Conservation (phyloP, 495 filamentous ascomycete species). For the Penicillium taxi region DNA sequence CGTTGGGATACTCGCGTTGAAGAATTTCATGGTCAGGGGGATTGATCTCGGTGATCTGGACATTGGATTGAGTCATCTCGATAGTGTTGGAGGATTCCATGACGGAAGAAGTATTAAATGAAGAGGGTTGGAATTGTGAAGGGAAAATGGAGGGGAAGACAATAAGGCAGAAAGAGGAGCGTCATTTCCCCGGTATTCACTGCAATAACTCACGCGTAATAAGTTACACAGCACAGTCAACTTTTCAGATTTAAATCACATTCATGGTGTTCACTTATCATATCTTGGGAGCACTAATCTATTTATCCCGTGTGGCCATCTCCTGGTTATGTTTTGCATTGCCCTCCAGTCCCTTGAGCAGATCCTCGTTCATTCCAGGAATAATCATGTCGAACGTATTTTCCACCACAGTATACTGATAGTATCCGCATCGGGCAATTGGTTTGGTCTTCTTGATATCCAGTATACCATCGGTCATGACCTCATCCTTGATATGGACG, state of each 20-base stretch:
- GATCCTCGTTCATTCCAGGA: conserved; percentile 29
- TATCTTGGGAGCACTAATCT: too few species aligned
- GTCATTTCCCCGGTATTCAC: conserved; percentile 1
- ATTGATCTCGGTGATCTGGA: too few species aligned
- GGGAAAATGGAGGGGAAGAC: too few species aligned
- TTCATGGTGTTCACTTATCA: neutral
- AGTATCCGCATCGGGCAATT: conserved; percentile 54
- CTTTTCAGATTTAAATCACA: neutral
- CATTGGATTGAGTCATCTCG: conserved; percentile 24
- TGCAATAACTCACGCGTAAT: conserved; percentile 13
- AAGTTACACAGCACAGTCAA: conserved; percentile 14
- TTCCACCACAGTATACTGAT: conserved; percentile 44
- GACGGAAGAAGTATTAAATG: neutral
- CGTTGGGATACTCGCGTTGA: conserved; percentile 41
- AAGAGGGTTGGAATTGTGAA: too few species aligned
- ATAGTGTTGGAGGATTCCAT: conserved; percentile 29
- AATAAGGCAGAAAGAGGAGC: too few species aligned
- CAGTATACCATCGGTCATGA: conserved; percentile 41
- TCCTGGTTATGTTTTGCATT: conserved; percentile 12
- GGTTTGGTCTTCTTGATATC: conserved; percentile 48
- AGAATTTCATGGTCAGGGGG: conserved; percentile 10
- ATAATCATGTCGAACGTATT: conserved; percentile 49
- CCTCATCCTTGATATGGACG: conserved; percentile 46
- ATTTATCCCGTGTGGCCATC: conserved; percentile 5
- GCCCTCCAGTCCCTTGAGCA: conserved; percentile 25